These are phyloP conservation scores for Meredithiella fracta DNA, from an alignment of 2,329 filamentous ascomycete species.

Conservation along the genomic window DNA sequence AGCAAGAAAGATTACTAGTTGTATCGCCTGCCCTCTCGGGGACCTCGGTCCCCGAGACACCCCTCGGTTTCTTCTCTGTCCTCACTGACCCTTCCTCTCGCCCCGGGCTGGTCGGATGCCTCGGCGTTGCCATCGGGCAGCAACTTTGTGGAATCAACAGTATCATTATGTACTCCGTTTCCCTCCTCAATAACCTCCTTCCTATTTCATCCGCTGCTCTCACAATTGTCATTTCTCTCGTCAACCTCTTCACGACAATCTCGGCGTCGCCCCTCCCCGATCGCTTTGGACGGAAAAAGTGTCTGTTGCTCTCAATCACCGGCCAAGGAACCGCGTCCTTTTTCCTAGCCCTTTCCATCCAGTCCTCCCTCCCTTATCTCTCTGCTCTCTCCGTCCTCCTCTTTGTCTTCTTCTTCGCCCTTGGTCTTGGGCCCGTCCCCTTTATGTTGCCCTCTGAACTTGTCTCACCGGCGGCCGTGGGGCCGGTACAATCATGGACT, in stretches of 20 bases:
- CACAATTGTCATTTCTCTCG: conserved; percentile 70
- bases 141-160: conserved; percentile 92
- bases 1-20: conserved; percentile 55
- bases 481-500: conserved; percentile 78
- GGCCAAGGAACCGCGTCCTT: conserved; percentile 73
- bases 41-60: conserved; percentile 18
- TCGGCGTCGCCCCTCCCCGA: conserved; percentile 74
- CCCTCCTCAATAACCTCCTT: conserved; percentile 64
- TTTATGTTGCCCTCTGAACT: conserved; percentile 89
- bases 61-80: conserved; percentile 48
- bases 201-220: conserved; percentile 67
- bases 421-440: conserved; percentile 82
- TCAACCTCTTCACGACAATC: conserved; percentile 74
- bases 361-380: conserved; percentile 52
- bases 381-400: conserved; percentile 67
- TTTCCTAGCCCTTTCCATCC: conserved; percentile 64
- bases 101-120: conserved; percentile 62
- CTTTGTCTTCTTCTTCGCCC: conserved; percentile 79
- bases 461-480: conserved; percentile 77
- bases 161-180: conserved; percentile 97
- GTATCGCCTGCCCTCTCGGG: conserved; percentile 15
- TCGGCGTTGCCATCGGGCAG: conserved; percentile 83
- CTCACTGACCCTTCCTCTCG: conserved; percentile 50
- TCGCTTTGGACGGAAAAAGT: conserved; percentile 71
- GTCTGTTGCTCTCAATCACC: conserved; percentile 63